Evolutionary conservation across 805 yeast species (phyloP).

Genomic region (Wickerhamomyces ciferrii): DNA sequence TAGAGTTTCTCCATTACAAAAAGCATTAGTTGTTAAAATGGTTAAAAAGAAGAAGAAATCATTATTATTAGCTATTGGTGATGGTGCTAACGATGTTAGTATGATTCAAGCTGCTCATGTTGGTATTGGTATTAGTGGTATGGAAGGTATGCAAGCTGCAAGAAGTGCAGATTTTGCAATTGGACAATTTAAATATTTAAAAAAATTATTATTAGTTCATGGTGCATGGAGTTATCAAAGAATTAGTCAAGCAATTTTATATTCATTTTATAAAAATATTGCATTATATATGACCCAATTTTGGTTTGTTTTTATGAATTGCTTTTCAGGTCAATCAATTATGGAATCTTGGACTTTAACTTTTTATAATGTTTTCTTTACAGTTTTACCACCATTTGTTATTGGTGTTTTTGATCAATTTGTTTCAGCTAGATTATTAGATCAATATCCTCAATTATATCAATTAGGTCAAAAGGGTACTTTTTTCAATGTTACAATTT

Average conservation of each 20-base stretch:
- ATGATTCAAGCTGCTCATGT: conserved; percentile 99
- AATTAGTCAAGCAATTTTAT: conserved; percentile 84
- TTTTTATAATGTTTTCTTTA: conserved; percentile 88
- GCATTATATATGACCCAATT: conserved; percentile 97
- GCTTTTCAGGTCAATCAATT: conserved; percentile 91
- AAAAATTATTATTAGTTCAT: conserved; percentile 82
- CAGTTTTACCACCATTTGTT: conserved; percentile 93
- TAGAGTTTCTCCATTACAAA: conserved; percentile 95
- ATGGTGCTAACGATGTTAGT: conserved; percentile 98
- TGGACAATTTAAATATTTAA: conserved; percentile 88
- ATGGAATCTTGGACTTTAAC: conserved; percentile 98
- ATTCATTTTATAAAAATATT: conserved; percentile 93
- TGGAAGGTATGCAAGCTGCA: conserved; percentile 99
- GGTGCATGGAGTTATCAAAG: conserved; percentile 98
- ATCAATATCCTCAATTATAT: conserved; percentile 89
- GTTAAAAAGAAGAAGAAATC: conserved; percentile 79
- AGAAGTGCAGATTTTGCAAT: conserved; percentile 96
- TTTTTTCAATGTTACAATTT: conserved; percentile 85
- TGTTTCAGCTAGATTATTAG: conserved; percentile 83
- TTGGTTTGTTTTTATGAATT: conserved; percentile 93
- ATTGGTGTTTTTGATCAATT: conserved; percentile 96
- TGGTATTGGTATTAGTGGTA: conserved; percentile 98
- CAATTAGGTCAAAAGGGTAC: conserved; percentile 84
- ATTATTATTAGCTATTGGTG: conserved; percentile 87
- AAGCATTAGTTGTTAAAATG: conserved; percentile 92